These are phyloP conservation scores for Cryptococcus sp. DNA, from an alignment of 1,284 basidiomycete genomes.

Conservation along the genomic window DNA sequence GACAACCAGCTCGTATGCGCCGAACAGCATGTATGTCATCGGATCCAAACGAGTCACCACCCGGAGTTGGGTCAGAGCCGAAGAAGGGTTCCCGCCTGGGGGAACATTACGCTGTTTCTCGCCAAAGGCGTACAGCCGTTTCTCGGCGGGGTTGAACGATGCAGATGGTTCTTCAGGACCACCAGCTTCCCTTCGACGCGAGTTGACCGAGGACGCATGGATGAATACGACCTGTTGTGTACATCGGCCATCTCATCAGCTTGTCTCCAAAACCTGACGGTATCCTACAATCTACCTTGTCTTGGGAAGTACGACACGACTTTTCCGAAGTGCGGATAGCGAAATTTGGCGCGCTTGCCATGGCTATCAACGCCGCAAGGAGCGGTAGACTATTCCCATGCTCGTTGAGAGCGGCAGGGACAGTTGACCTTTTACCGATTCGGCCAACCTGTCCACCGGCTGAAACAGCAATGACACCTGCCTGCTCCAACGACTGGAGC, in stretches of 20 bases:
- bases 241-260: conserved; percentile 7
- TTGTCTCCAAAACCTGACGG: neutral
- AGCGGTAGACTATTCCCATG: conserved; percentile 77
- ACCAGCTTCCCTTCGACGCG: conserved; percentile 64
- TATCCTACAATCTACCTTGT: conserved; percentile 67
- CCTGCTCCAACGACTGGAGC: conserved; percentile 72
- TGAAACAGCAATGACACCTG: conserved; percentile 77
- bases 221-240: conserved; percentile 55
- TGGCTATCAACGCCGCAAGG: conserved; percentile 81
- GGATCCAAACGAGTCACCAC: conserved; percentile 85
- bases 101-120: conserved; percentile 76
- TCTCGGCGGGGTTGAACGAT: conserved; percentile 59
- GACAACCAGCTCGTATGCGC: conserved; percentile 74
- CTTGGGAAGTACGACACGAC: conserved; percentile 74
- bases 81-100: conserved; percentile 38
- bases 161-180: conserved; percentile 55
- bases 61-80: conserved; percentile 59
- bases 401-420: conserved; percentile 71
- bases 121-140: conserved; percentile 78
- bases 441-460: conserved; percentile 59
- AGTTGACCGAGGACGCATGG: conserved; percentile 85
- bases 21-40: conserved; percentile 89
- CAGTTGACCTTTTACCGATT: conserved; percentile 31
- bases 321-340: conserved; percentile 77
- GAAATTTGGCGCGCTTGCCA: conserved; percentile 91